Base-by-base conservation (phyloP, 106 monocot species). In the Apostasia shenzhenica region DNA sequence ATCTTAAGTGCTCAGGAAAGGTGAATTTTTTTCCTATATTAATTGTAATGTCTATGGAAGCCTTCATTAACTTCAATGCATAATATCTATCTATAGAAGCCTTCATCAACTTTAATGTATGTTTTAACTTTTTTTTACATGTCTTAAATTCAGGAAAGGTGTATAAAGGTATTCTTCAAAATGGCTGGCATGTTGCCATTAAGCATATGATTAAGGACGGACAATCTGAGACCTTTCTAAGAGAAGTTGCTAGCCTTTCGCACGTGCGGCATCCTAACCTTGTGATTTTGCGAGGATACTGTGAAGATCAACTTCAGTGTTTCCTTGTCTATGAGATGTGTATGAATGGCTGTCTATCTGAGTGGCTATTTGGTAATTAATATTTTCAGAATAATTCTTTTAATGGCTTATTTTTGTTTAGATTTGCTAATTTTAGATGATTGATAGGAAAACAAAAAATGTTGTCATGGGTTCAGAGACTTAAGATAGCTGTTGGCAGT, bases 221-320 rank as follows among this genome's bases (percentile, higher is more conserved):
- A 57, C 61, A 79, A 70, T 82, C 68, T 5, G 86, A 86, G 55
- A 86, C 86, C 37, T 86, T 82, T 71, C 37, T 82, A 39, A 82
- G 79, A 46, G 86, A 86, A 73, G 76, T 86, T 63, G 77, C 86
- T 1, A 82, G 76, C 70, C 57, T 86, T 26, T 79, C 79, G 13
- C 79, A 86, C 73, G 70, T 86, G 7, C 79, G 76, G 65, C 86
- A 86, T 42, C 82, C 79, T 40, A 86, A 86, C 74, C 86, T 86
- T 67, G 86, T 86, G 57, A 56, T 61, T 45, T 48, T 82, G 61
- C 45, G 61, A 63, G 86, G 86, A 37, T 82, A 76, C 47, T 86
- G 82, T 70, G 76, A 82, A 42, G 69, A 73, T 41, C 51, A 50
- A 63, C 76, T 79, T 51, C 82, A 82, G 42, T 77, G 76, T 63